A percentile compares a stretch with the other conserved stretches of the same genome.
phyloP scores from a whole-genome alignment of 768 basidiomycete genomes.

The Ramaria sp. region DNA sequence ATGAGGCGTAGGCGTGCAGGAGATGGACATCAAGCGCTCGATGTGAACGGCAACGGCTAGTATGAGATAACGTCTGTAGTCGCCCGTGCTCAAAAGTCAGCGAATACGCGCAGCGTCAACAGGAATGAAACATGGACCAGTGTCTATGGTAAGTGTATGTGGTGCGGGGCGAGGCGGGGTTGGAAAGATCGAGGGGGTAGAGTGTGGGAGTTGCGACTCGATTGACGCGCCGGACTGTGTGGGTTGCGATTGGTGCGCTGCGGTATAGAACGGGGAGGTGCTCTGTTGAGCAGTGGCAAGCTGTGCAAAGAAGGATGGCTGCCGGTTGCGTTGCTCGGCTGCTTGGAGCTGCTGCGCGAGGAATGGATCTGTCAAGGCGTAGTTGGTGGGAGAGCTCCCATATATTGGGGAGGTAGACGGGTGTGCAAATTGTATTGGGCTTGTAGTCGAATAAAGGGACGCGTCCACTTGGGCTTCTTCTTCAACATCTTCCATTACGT shows the following conservation, averaged over 20 bases:
- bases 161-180: not conserved
- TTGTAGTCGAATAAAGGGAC: not conserved
- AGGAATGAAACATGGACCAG: not conserved
- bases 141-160: not conserved
- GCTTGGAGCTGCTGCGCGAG: conserved; percentile 4
- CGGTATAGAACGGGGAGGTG: conserved; percentile 3
- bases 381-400: conserved; percentile 1
- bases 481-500: conserved; percentile 8
- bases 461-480: conserved; percentile 7
- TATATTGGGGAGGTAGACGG: not conserved
- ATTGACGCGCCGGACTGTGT: not conserved
- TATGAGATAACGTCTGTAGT: too few relatives aligned
- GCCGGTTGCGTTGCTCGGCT: conserved; percentile 5
- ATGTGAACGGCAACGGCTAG: too few relatives aligned
- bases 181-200: not conserved
- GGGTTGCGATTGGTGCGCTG: not conserved
- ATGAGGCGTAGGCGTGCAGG: too few relatives aligned
- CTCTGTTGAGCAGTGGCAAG: conserved; percentile 4
- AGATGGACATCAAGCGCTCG: too few relatives aligned
- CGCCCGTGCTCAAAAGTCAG: not conserved
- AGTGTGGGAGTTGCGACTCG: not conserved
- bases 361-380: conserved; percentile 4
- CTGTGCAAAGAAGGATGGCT: conserved; percentile 7
- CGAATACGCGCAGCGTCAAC: not conserved
- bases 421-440: not conserved